Conservation (phyloP, 495 filamentous ascomycete genomes). For the Penicillium diatomitis region DNA sequence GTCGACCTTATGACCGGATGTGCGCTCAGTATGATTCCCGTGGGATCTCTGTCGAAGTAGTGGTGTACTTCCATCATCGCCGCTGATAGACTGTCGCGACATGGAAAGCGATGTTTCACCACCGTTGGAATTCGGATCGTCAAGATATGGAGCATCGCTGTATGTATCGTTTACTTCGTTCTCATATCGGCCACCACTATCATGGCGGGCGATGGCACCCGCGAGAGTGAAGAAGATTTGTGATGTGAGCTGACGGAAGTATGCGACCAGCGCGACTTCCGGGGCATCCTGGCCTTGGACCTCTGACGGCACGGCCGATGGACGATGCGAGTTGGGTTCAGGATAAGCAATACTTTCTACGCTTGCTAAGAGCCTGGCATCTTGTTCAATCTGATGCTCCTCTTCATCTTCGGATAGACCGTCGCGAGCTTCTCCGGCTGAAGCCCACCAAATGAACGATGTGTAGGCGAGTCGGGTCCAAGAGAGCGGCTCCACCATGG, state of each 20-base stretch:
- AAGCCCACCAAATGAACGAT: conserved; percentile 97
- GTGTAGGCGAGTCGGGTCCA: conserved; percentile 87
- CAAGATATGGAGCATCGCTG: conserved; percentile 7
- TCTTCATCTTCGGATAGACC: conserved; percentile 35
- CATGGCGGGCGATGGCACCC: conserved; percentile 40
- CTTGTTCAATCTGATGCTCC: conserved; percentile 35
- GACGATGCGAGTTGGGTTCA: conserved; percentile 27
- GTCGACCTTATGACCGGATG: neutral
- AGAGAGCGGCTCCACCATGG: conserved; percentile 66
- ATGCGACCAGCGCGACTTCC: conserved; percentile 77
- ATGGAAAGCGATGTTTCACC: conserved; percentile 15
- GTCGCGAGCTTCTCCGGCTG: conserved; percentile 75
- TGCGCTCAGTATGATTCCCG: conserved; percentile 1
- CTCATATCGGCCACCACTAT: conserved; percentile 38
- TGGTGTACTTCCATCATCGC: conserved; percentile 20
- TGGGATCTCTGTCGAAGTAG: conserved; percentile 19
- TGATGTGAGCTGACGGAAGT: conserved; percentile 81
- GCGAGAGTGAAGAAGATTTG: conserved; percentile 60
- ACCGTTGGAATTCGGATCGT: conserved; percentile 13
- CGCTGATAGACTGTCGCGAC: conserved; percentile 21
- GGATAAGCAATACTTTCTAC: conserved; percentile 30
- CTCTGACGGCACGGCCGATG: conserved; percentile 27
- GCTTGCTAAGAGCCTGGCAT: conserved; percentile 33
- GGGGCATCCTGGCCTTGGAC: conserved; percentile 26
- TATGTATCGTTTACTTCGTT: conserved; percentile 5